phyloP scores from a whole-genome alignment of 352 stramenopile species.

The Pythium phragmitis region DNA sequence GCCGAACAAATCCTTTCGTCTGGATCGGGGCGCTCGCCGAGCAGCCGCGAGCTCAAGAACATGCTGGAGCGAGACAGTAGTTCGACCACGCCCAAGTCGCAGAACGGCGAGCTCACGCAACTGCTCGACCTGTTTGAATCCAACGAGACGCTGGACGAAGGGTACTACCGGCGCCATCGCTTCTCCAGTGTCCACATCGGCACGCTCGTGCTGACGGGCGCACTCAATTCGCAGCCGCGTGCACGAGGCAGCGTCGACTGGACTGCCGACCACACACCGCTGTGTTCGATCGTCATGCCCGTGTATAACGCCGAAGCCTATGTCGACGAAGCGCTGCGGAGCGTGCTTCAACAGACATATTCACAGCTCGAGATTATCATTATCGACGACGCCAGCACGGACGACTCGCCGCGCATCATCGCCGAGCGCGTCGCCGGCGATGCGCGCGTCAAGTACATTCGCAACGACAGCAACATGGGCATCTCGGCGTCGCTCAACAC shows the following conservation, averaged over 20 bases:
- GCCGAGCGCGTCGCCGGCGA: slow-evolving; percentile 40
- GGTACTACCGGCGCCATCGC: slow-evolving; percentile 44
- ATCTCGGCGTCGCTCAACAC: slow-evolving; percentile 73
- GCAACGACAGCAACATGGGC: slow-evolving; percentile 46
- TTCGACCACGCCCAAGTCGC: background rate
- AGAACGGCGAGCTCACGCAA: slow-evolving; percentile 31
- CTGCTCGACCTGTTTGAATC: slow-evolving; percentile 34
- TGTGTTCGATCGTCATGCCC: slow-evolving; percentile 73
- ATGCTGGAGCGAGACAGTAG: slow-evolving; percentile 14
- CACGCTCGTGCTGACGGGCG: slow-evolving; percentile 47
- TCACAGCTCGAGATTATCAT: slow-evolving; percentile 63
- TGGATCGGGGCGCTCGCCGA: slow-evolving; percentile 20
- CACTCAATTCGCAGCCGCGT: slow-evolving; percentile 15
- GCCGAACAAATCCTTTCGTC: slow-evolving; percentile 10
- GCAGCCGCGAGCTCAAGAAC: slow-evolving; percentile 19
- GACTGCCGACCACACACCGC: slow-evolving; percentile 28
- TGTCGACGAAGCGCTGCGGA: slow-evolving; percentile 48
- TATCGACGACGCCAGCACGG: slow-evolving; percentile 67
- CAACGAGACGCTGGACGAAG: slow-evolving; percentile 47
- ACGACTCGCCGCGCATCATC: slow-evolving; percentile 41
- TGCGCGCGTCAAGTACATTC: slow-evolving; percentile 39
- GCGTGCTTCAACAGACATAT: slow-evolving; percentile 38
- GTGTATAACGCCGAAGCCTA: slow-evolving; percentile 56
- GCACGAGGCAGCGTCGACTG: slow-evolving; percentile 26
- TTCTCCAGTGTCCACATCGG: slow-evolving; percentile 85